Evolutionary conservation across 75 land plant species (phyloP).

Genomic region (Sequoiadendron giganteum): DNA sequence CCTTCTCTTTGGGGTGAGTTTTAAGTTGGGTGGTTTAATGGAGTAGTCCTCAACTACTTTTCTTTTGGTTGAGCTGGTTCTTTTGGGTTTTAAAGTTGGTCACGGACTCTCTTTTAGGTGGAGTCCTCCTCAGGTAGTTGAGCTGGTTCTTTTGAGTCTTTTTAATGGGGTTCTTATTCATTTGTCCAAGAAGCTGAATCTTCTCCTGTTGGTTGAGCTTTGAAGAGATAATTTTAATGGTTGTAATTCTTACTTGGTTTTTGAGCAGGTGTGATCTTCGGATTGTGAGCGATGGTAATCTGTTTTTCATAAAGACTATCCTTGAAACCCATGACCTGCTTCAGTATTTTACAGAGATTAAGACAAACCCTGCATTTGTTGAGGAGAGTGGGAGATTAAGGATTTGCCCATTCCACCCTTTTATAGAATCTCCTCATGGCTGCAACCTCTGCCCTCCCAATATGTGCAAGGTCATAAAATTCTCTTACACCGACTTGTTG

Average conservation of each 20-base stretch:
- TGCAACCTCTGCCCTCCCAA: constrained; percentile 90
- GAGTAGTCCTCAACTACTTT: background rate
- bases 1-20: constrained; percentile 59
- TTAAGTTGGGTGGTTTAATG: background rate
- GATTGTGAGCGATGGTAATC: constrained; percentile 86
- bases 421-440: constrained; percentile 50
- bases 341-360: constrained; percentile 67
- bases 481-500: background rate
- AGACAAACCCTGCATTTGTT: constrained; percentile 71
- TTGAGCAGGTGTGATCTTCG: constrained; percentile 73
- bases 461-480: constrained; percentile 76
- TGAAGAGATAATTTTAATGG: background rate
- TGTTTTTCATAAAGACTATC: constrained; percentile 74
- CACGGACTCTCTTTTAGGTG: background rate
- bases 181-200: no score
- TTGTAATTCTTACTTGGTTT: constrained; percentile 9
- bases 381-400: constrained; percentile 64
- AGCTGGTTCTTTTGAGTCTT: background rate
- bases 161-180: background rate
- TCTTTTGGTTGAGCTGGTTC: background rate
- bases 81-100: background rate
- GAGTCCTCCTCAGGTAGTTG: background rate
- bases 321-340: constrained; percentile 48
- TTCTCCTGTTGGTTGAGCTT: background rate
- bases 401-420: constrained; percentile 66